Evolutionary conservation across 139 green algal genomes (phyloP), one percentile per base, ranked within the genome.

Genomic region (Diplosphaera chodatii): DNA sequence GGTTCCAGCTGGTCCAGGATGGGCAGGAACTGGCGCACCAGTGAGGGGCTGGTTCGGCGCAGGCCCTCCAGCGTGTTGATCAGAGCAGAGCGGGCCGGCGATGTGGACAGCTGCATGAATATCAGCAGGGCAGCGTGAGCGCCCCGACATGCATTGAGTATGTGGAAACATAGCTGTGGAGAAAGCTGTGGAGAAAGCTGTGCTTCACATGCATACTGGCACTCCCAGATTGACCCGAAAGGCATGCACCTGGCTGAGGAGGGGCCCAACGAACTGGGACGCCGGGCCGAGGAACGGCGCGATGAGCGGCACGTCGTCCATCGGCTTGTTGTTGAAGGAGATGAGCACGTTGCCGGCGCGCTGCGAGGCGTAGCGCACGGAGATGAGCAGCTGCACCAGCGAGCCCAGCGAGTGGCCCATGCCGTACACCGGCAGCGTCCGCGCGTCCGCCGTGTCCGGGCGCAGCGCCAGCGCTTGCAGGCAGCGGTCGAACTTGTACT

Each of bases 241-340:
- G n/a, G n/a, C n/a, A n/a, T n/a, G n/a, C 20, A 77, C 72, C 78
- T 91, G 83, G 33, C 78, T 81, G 29, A 97, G 78, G 32, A 96
- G 68, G 16, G 93, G 91, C 1, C 85, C 87, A 25, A 97, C 68
- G 30, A 82, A 66, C 31, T 85, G 79, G 0, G 88, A 80, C 22
- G 83, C 83, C 30, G 93, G 91, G 16, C 84, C 89, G 37, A 98
- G 83, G 69, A 94, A 74, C 2, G 89, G 88, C 0, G 87, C 87
- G 48, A 96, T 80, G 63, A 96, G 81, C 8, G 93, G 93, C 30
- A 97, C 90, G 32, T 83, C 66, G 72, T 86, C 81, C 18, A 87
- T 89, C 20, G 84, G 85, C 15, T 80, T 82, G 86, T 96, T 96
- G 82, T 98, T 98, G 89, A 90, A 98, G 6, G 81, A 89, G 77